Evolutionary conservation across 2,329 filamentous ascomycete species (phyloP).

Genomic region (Hymenoscyphus fructigenus): DNA sequence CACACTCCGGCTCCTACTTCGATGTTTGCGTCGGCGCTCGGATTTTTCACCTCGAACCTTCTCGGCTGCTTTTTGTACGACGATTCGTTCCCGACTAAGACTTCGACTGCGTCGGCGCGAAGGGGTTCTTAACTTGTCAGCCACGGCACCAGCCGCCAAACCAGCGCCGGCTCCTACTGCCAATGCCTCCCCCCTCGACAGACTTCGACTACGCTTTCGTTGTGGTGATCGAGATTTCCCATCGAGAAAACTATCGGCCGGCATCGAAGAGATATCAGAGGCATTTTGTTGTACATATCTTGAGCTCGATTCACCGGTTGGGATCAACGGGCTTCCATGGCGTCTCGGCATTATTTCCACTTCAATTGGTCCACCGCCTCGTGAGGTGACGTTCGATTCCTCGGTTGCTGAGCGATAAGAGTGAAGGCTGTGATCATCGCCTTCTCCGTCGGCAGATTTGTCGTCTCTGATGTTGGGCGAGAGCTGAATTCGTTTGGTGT

Average conservation of each 20-base stretch:
- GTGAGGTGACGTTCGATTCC: constrained; percentile 71
- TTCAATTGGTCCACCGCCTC: constrained; percentile 71
- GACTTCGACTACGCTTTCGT: constrained; percentile 34
- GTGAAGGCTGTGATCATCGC: constrained; percentile 63
- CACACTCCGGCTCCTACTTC: constrained; percentile 46
- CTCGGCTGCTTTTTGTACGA: constrained; percentile 65
- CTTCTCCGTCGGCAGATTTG: constrained; percentile 49
- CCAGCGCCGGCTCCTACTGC: constrained; percentile 41
- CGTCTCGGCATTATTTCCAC: constrained; percentile 73
- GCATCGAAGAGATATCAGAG: constrained; percentile 86
- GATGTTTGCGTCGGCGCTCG: constrained; percentile 43
- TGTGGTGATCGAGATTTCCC: constrained; percentile 39
- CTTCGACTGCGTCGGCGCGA: constrained; percentile 59
- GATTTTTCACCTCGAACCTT: constrained; percentile 57
- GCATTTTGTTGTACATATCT: constrained; percentile 64
- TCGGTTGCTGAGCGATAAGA: constrained; percentile 78
- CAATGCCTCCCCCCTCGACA: constrained; percentile 32
- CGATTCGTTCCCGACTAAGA: constrained; percentile 63
- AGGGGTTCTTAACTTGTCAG: constrained; percentile 57
- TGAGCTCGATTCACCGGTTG: constrained; percentile 55
- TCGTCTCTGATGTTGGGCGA: constrained; percentile 43
- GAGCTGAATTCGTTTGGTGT: constrained; percentile 67
- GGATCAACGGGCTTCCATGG: constrained; percentile 67
- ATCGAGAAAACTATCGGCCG: constrained; percentile 69
- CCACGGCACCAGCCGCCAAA: constrained; percentile 37